These are phyloP conservation scores for Melastoma candidum DNA, from an alignment of 441 rosid species.

Conservation along the genomic window DNA sequence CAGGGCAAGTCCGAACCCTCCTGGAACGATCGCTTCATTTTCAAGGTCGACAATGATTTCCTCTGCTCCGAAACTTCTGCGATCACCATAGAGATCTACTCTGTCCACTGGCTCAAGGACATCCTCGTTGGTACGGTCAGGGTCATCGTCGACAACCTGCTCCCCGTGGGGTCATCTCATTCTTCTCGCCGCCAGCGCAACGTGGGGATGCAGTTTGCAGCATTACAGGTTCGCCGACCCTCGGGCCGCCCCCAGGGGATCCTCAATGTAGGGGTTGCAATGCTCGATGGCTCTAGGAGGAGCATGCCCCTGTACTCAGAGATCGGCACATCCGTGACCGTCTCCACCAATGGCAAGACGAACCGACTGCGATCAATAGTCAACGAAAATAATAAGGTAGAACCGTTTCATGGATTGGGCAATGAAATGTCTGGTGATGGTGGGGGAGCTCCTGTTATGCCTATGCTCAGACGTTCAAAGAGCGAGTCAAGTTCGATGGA, in stretches of 20 bases:
- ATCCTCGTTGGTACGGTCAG: conserved; percentile 71
- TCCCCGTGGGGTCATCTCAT: conserved; percentile 22
- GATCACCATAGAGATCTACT: conserved; percentile 70
- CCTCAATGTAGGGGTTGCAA: conserved; percentile 55
- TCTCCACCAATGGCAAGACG: too few relatives aligned
- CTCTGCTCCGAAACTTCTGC: conserved; percentile 50
- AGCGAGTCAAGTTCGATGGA: conserved; percentile 54
- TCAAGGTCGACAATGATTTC: conserved; percentile 63
- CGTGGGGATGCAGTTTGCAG: conserved; percentile 58
- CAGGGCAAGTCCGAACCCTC: conserved; percentile 54
- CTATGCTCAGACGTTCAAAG: conserved; percentile 52
- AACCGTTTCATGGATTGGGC: too few relatives aligned
- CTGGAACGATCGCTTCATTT: conserved; percentile 88
- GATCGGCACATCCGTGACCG: conserved; percentile 28
- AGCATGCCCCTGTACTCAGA: conserved; percentile 72
- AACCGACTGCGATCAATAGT: too few relatives aligned
- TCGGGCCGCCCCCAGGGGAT: conserved; percentile 84
- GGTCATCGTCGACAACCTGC: conserved; percentile 47
- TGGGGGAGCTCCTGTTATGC: conserved; percentile 13
- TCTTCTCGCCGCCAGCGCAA: conserved; percentile 19
- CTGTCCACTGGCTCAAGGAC: conserved; percentile 73
- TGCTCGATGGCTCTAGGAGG: conserved; percentile 62
- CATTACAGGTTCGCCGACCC: conserved; percentile 65
- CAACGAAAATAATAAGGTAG: too few relatives aligned
- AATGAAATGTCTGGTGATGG: too few relatives aligned